A percentile compares a stretch with the other conserved stretches of the same genome.
Evolutionary conservation across 176 grass and related monocot species (phyloP).

Genomic region (Eremochloa ophiuroides): DNA sequence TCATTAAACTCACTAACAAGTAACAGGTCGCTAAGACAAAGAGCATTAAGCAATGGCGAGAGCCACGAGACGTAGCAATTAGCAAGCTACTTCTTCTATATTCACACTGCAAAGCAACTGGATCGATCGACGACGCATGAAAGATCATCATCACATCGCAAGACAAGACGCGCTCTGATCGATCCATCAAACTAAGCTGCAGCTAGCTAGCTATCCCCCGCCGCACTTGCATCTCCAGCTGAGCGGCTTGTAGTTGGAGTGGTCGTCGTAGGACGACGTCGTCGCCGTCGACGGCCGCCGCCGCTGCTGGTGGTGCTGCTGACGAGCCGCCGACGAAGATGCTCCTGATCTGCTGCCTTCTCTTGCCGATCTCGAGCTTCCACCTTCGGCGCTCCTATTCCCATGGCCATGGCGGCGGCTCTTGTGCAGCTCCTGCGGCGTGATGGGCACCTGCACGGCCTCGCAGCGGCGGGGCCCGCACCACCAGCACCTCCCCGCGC

Average conservation of each 20-base stretch:
- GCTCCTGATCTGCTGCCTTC: too few relatives aligned
- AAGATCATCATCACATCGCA: too few relatives aligned
- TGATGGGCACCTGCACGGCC: slow-evolving; percentile 43
- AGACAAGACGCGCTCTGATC: not conserved
- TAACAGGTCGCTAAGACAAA: too few relatives aligned
- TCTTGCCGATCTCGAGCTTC: not conserved
- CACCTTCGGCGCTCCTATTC: not conserved
- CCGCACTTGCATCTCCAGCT: slow-evolving; percentile 49
- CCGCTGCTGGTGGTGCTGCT: not conserved
- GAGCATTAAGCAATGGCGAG: too few relatives aligned
- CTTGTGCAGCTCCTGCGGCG: slow-evolving; percentile 16
- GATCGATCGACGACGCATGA: too few relatives aligned
- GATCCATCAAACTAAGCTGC: too few relatives aligned
- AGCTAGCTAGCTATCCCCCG: not conserved
- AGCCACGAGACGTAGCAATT: too few relatives aligned
- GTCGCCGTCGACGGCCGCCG: not conserved
- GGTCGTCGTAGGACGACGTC: slow-evolving; percentile 38
- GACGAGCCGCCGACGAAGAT: not conserved
- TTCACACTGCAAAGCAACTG: too few relatives aligned
- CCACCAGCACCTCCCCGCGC: slow-evolving; percentile 35
- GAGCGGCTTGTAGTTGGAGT: slow-evolving; percentile 50
- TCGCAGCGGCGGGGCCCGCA: slow-evolving; percentile 31
- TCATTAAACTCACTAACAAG: too few relatives aligned
- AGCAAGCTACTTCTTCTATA: too few relatives aligned
- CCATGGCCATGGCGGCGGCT: not conserved